phyloP scores from a whole-genome alignment of 2,329 filamentous ascomycete species.

The Macroventuria anomochaeta region DNA sequence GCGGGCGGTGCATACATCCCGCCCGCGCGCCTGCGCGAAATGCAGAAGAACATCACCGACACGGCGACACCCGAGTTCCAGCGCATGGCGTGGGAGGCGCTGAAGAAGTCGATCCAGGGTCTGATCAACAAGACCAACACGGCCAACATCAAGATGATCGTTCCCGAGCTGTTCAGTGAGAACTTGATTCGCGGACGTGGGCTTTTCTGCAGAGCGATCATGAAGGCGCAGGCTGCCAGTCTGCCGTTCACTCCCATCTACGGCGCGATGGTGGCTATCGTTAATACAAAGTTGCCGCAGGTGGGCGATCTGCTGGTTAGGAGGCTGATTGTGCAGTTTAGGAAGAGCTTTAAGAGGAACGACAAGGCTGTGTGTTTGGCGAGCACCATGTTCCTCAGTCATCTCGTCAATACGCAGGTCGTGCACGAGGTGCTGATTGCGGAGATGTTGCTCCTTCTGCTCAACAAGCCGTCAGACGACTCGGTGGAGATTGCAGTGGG shows the following conservation, averaged over 20 bases:
- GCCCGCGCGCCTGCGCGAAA: constrained; percentile 83
- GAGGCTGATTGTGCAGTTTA: constrained; percentile 86
- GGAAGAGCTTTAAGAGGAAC: constrained; percentile 93
- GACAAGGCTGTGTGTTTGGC: constrained; percentile 96
- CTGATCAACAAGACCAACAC: constrained; percentile 99
- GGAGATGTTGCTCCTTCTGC: constrained; percentile 87
- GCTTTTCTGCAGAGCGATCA: constrained; percentile 92
- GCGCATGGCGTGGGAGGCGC: constrained; percentile 97
- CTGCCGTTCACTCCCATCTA: constrained; percentile 97
- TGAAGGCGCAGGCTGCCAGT: constrained; percentile 97
- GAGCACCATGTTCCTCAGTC: constrained; percentile 92
- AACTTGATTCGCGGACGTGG: constrained; percentile 91
- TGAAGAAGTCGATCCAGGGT: constrained; percentile 99
- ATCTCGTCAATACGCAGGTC: constrained; percentile 95
- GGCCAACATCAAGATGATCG: constrained; percentile 96
- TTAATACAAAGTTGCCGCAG: constrained; percentile 95
- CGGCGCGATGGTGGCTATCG: constrained; percentile 92
- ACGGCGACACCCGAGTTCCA: constrained; percentile 97
- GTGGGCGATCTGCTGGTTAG: constrained; percentile 90
- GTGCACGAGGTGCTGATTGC: constrained; percentile 92
- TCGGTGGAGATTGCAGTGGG: constrained; percentile 97
- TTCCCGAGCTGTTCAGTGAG: constrained; percentile 93
- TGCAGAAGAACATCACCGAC: constrained; percentile 97
- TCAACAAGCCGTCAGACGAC: constrained; percentile 96
- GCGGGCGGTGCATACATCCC: constrained; percentile 97